These are phyloP conservation scores for Mycena vulgaris DNA, from an alignment of 768 basidiomycete species.

Conservation along the genomic window DNA sequence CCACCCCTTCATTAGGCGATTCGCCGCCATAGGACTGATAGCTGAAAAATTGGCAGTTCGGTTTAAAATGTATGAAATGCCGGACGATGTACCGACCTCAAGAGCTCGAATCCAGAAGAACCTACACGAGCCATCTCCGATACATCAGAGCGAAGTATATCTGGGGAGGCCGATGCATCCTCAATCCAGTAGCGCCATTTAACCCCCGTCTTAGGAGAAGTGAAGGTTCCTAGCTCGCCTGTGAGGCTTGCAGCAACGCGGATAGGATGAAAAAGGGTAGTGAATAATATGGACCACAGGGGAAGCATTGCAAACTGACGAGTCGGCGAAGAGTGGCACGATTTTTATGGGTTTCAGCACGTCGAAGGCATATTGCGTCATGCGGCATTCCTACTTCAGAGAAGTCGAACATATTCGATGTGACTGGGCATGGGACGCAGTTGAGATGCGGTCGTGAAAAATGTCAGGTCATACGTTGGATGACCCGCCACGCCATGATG, in stretches of 20 bases:
- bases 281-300: constrained; percentile 4
- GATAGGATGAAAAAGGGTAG: background rate
- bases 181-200: constrained; percentile 37
- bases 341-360: constrained; percentile 10
- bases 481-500: too few relatives aligned
- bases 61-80: background rate
- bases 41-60: background rate
- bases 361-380: too few relatives aligned
- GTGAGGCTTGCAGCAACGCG: constrained; percentile 10
- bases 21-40: constrained; percentile 29
- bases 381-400: too few relatives aligned
- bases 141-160: constrained; percentile 28
- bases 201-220: constrained; percentile 22
- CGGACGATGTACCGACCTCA: constrained; percentile 11
- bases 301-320: constrained; percentile 10
- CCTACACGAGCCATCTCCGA: constrained; percentile 32
- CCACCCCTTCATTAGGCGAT: constrained; percentile 2
- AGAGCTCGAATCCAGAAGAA: constrained; percentile 32
- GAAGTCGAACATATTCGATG: too few relatives aligned
- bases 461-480: too few relatives aligned
- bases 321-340: background rate
- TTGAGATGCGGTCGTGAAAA: too few relatives aligned
- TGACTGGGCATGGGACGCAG: too few relatives aligned
- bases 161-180: constrained; percentile 25
- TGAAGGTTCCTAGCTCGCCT: constrained; percentile 13